Base-by-base conservation (phyloP, 129 eudicot genomes). In the Chrysanthemum makinoi region DNA sequence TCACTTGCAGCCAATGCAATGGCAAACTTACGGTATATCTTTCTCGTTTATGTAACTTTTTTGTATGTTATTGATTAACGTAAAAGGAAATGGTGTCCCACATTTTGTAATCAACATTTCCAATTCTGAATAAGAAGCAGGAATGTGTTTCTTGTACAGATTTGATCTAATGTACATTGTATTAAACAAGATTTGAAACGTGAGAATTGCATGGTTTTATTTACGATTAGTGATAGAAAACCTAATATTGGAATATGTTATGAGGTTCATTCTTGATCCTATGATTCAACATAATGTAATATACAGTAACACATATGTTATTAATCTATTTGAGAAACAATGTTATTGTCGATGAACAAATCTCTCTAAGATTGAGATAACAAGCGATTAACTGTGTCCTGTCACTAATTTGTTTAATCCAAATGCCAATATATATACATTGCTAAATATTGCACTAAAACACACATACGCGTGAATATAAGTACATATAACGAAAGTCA, bases 1-100 rank as follows among this genome's bases (percentile, higher is more conserved):
- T 93, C 88, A 86, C 50, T 80, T 93, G 98, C 78, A 81, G 85
- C 76, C 85, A 85, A 18, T 93, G 96, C 77, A 89, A 87, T 52
- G 92, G 92, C 17, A 84, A 84, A 17, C 95, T 93, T 49, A 75
- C 83, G 85, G 98, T 93, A 86, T 61, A 9, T 68, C 6, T 39
- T 12, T 33, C 15, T 15, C 4, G 10, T 19, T 7, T 6, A 52
- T 52, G 57, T 52, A 10, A 13, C 57, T 52, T 52, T 52, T 10
- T 20, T 0, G 18, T 18, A 16, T 56, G 4, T 9, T 4, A 75
- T 57, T 28, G 61, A 17, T 15, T 16, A 16, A 14, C 13, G 28
- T 2, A 52, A 30, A 30, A 51, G 46, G 46, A 39, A 3, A 12
- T 43, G 13, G 7, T 0, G 18, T 43, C 58, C 55, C 3, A 46